Conservation (phyloP, 1,284 basidiomycete species). For the Ceratobasidium sp. region DNA sequence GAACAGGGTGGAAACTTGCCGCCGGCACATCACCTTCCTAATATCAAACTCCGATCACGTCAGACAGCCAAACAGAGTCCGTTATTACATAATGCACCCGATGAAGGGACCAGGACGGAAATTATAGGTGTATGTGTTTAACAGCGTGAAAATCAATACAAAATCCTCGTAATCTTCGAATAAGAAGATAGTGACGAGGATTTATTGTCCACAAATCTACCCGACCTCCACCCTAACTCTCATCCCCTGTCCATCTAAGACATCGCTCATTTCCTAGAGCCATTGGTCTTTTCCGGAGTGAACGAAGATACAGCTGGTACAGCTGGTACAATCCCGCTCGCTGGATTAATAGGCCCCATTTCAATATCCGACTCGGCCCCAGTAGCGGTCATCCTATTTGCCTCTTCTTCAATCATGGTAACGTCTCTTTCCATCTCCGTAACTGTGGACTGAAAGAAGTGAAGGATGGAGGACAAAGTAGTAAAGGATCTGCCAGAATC, state of each 20-base stretch:
- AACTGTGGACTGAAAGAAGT: slow-evolving; percentile 23
- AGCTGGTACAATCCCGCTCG: background rate
- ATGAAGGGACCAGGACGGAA: too few relatives aligned
- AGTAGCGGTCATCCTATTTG: background rate
- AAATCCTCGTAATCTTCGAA: too few relatives aligned
- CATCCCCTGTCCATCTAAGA: background rate
- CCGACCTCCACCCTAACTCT: background rate
- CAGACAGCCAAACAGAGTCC: background rate
- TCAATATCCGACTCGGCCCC: slow-evolving; percentile 3
- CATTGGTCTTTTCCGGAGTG: background rate
- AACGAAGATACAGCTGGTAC: background rate
- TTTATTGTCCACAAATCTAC: background rate
- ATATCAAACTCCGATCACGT: background rate
- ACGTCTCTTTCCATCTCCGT: slow-evolving; percentile 22
- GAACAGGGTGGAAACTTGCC: background rate
- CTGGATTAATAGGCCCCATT: slow-evolving; percentile 27
- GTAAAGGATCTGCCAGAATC: slow-evolving; percentile 11
- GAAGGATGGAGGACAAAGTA: slow-evolving; percentile 21
- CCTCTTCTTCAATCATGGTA: background rate
- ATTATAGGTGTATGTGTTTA: too few relatives aligned
- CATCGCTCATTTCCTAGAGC: background rate
- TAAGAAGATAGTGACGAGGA: too few relatives aligned
- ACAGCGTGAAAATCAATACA: too few relatives aligned
- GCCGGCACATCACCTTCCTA: background rate
- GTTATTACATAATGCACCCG: too few relatives aligned